Evolutionary conservation across 1,284 basidiomycete species (phyloP).

Genomic region (Lentinula novae-zelandiae): DNA sequence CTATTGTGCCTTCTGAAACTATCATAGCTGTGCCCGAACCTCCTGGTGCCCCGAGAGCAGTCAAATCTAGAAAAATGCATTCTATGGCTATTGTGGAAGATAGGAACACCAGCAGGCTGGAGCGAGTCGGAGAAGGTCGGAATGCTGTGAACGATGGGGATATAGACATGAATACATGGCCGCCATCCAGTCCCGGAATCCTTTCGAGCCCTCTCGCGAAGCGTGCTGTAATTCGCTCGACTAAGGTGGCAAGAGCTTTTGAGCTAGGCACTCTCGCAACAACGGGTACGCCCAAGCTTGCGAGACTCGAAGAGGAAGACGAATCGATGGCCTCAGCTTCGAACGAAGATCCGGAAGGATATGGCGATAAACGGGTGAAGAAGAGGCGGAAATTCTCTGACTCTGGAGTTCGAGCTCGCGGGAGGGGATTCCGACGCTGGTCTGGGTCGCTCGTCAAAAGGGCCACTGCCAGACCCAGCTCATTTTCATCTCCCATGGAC

Average conservation of each 20-base stretch:
- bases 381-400: conserved; percentile 21
- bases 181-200: conserved; percentile 29
- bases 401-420: neutral
- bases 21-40: conserved; percentile 12
- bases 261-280: conserved; percentile 17
- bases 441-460: neutral
- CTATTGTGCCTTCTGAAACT: conserved; percentile 24
- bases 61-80: conserved; percentile 1
- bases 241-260: neutral
- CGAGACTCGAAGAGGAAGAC: conserved; percentile 29
- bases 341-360: neutral
- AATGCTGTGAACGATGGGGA: conserved; percentile 2
- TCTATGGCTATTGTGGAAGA: neutral
- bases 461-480: neutral
- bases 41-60: conserved; percentile 24
- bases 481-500: neutral
- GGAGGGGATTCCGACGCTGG: neutral
- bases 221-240: neutral
- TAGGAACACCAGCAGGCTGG: neutral
- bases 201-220: conserved; percentile 16
- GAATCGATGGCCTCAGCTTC: conserved; percentile 13
- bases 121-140: neutral
- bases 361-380: conserved; percentile 12
- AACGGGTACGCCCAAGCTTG: conserved; percentile 25
- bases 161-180: conserved; percentile 17